These are phyloP conservation scores for Candida ulmi DNA, from an alignment of 805 yeast genomes.

Conservation along the genomic window DNA sequence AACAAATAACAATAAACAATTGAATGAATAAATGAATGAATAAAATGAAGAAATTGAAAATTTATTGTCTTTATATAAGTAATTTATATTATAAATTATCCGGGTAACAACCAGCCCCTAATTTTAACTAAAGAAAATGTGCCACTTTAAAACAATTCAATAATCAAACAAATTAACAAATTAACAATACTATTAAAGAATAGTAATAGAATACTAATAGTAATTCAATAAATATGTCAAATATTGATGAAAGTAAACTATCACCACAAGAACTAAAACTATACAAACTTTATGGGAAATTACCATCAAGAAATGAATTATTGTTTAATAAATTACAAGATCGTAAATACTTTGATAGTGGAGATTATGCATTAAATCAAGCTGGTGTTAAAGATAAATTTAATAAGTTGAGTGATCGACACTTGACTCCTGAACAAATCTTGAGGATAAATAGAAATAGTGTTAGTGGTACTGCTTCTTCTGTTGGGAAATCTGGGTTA, in stretches of 20 bases:
- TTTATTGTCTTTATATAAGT: too few species aligned
- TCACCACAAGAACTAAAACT: constrained; percentile 77
- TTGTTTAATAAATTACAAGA: constrained; percentile 74
- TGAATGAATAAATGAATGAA: not conserved
- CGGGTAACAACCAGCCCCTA: not conserved
- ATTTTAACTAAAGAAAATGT: too few species aligned
- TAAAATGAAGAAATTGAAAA: too few species aligned
- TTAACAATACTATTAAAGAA: not conserved
- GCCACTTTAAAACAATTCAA: too few species aligned
- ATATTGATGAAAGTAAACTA: constrained; percentile 49
- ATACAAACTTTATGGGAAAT: constrained; percentile 75
- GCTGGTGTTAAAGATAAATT: constrained; percentile 41
- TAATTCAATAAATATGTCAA: not conserved
- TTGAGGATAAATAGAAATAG: constrained; percentile 56
- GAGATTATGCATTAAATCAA: constrained; percentile 85
- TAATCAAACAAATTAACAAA: not conserved
- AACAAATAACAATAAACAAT: too few species aligned
- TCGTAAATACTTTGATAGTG: constrained; percentile 88
- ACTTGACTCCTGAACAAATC: constrained; percentile 38
- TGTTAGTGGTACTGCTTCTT: constrained; percentile 42
- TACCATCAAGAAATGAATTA: constrained; percentile 77
- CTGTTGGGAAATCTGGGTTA: constrained; percentile 40
- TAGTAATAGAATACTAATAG: not conserved
- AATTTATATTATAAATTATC: too few species aligned
- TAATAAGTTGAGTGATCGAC: constrained; percentile 17